Evolutionary conservation across 1,139 yeast genomes (phyloP), one percentile per base, ranked within the genome.

Genomic region (Pichia sp.): DNA sequence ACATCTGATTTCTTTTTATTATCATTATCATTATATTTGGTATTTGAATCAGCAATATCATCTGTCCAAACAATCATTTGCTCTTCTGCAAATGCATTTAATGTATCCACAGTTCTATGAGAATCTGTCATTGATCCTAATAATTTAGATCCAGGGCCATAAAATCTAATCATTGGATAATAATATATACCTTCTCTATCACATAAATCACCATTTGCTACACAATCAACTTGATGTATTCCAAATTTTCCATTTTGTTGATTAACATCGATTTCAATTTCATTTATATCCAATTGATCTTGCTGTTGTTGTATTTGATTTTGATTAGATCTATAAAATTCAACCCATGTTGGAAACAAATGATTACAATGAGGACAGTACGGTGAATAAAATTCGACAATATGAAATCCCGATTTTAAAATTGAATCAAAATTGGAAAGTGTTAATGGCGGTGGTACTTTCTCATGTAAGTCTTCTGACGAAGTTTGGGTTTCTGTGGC

Each of bases 211-310:
- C 89, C 90, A 59, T 78, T 75, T 41, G 73, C 81, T 23, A 81
- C 70, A 66, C 94, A 85, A 58, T 84, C 76, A 24, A 84, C 90
- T 58, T 83, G 92, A 46, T 74, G 68, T 74, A 83, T 76, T 12
- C 68, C 68, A 29, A 82, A 70, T 3, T 30, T 27, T 6, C 20
- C 25, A 7, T 16, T 11, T 23, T 33, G 28, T 16, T 28, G 25
- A 16, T 6, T 4, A 16, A 16, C 8, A 4, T 31, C 12, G 4
- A 1, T 7, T 3, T 9, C 31, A 6, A 11, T 20, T n/a, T 36
- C 39, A 9, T 23, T 6, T 6, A 6, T 24, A 30, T 29, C 20
- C 16, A n/a, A n/a, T 4, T 73, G 70, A 46, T 73, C 53, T n/a
- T n/a, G n/a, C n/a, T n/a, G n/a, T n/a, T n/a, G n/a, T n/a, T n/a